Conservation (phyloP, 306 rosid genomes). For the Argentina anserina region DNA sequence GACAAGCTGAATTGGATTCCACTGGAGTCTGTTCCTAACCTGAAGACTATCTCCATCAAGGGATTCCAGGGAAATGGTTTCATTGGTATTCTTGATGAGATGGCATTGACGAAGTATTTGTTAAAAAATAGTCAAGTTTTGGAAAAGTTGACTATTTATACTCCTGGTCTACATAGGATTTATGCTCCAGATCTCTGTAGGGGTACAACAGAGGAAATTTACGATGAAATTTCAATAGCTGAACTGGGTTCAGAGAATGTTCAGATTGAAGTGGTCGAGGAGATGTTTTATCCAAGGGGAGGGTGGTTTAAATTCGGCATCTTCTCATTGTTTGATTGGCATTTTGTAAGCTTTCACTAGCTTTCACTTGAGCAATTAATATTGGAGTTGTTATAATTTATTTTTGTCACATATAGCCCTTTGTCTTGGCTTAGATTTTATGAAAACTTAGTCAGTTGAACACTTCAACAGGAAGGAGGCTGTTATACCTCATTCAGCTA, state of each 20-base stretch:
- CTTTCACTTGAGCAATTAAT: too few species aligned
- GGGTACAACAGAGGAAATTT: not conserved
- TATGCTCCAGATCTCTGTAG: not conserved
- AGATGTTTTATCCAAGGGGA: not conserved
- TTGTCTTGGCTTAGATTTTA: too few species aligned
- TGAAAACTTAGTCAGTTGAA: too few species aligned
- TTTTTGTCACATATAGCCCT: too few species aligned
- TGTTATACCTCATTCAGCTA: too few species aligned
- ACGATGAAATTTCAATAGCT: not conserved
- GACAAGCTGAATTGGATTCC: not conserved
- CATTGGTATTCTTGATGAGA: not conserved
- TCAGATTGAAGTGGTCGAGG: not conserved
- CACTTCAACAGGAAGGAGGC: too few species aligned
- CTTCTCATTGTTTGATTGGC: too few species aligned
- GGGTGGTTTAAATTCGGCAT: too few species aligned
- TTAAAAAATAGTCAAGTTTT: not conserved
- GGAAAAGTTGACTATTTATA: not conserved
- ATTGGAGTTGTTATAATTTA: too few species aligned
- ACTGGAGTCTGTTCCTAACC: conserved; percentile 1
- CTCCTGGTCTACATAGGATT: not conserved
- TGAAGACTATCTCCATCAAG: not conserved
- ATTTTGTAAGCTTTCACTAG: too few species aligned
- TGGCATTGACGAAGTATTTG: not conserved
- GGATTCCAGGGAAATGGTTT: not conserved
- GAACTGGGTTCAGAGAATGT: not conserved